These are phyloP conservation scores for Blastobotrys capitulatus DNA, from an alignment of 1,139 yeast species.

Conservation along the genomic window DNA sequence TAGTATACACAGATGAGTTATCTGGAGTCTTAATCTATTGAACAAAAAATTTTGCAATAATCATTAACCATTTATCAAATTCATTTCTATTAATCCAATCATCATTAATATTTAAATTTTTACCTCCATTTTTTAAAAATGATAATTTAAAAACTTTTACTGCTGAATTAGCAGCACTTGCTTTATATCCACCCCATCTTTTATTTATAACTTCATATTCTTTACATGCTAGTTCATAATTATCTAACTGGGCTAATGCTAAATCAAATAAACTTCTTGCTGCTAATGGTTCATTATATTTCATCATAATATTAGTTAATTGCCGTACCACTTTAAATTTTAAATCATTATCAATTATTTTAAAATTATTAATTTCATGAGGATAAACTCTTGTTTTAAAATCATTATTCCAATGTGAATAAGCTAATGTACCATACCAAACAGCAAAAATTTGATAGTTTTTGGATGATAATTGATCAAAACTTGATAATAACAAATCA, in stretches of 20 bases:
- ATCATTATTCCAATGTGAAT: constrained; percentile 2
- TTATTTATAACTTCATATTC: neutral
- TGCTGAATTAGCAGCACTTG: neutral
- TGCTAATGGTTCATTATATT: neutral
- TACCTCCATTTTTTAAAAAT: no score
- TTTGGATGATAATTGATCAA: neutral
- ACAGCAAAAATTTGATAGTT: neutral
- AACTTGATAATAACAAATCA: neutral
- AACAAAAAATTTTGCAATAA: neutral
- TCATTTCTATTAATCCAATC: neutral
- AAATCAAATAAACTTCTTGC: neutral
- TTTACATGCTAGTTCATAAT: neutral
- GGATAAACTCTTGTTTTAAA: neutral
- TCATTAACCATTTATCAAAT: neutral
- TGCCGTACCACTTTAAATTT: neutral
- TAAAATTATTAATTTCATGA: neutral
- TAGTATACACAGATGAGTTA: no score
- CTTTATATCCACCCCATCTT: neutral
- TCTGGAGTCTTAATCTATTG: no score
- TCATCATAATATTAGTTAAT: neutral
- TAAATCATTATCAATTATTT: neutral
- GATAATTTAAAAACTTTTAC: neutral
- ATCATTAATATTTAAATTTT: neutral
- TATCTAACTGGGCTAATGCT: neutral
- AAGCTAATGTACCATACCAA: constrained; percentile 5